Conservation (phyloP, 164 flowering plant genomes). For the Malania oleifera region DNA sequence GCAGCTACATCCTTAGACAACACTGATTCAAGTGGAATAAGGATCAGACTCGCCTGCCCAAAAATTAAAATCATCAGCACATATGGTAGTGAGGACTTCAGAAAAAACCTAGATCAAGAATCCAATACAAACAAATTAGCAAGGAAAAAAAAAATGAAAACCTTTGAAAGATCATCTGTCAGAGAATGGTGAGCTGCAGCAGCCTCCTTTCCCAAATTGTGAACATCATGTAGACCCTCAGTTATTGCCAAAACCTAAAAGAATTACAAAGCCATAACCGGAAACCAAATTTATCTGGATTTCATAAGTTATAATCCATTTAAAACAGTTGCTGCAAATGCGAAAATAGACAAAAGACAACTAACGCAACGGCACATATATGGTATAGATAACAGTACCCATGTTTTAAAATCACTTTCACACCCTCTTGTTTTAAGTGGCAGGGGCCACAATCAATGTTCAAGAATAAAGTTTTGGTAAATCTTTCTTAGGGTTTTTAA, state of each 20-base stretch:
- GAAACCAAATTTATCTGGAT: slow-evolving; percentile 1
- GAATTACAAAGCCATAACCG: slow-evolving; percentile 9
- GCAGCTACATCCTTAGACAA: slow-evolving; percentile 85
- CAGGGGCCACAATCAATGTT: too few species aligned
- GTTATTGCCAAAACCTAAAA: slow-evolving; percentile 86
- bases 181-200: slow-evolving; percentile 67
- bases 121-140: not conserved
- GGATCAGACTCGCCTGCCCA: slow-evolving; percentile 65
- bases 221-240: slow-evolving; percentile 83
- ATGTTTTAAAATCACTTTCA: too few species aligned
- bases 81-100: not conserved
- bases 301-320: too few species aligned
- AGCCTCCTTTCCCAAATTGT: slow-evolving; percentile 90
- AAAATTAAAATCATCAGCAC: slow-evolving; percentile 6
- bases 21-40: slow-evolving; percentile 82
- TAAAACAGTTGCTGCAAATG: too few species aligned
- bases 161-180: slow-evolving; percentile 80
- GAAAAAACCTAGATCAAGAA: not conserved
- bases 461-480: too few species aligned
- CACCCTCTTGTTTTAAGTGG: too few species aligned
- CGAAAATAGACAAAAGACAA: not conserved
- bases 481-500: too few species aligned
- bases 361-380: too few species aligned
- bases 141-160: slow-evolving; percentile 18
- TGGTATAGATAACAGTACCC: too few species aligned